Evolutionary conservation across 495 filamentous ascomycete species (phyloP), one percentile per base, ranked within the genome.

Genomic region (Lindgomyces ingoldianus): DNA sequence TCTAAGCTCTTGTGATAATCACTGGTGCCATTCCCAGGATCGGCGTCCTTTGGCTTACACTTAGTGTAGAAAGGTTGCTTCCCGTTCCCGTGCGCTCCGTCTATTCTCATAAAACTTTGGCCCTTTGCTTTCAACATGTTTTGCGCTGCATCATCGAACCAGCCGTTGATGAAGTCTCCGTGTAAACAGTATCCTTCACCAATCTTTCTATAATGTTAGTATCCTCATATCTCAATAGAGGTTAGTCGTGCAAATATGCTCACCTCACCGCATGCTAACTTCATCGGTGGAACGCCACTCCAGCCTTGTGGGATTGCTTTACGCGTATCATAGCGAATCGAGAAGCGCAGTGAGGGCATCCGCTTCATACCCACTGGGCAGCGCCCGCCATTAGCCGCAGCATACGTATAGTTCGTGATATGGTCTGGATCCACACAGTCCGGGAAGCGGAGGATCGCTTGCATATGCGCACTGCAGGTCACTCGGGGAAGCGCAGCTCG

Each of bases 131-230:
- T 63, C 25, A 63, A 12, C 39, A 63, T 19, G 22, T 63, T 63
- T 27, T n/a, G 9, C 25, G 22, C 21, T 25, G 60, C 60, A 24
- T 63, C 60, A 18, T 63, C 60, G 30, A 56, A 63, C 60, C 60
- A 63, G 10, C 60, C 60, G 22, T 63, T 63, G 27, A 63, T 56
- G 39, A 63, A 63, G n/a, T 63, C 60, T 21, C 60, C 60, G 52
- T 63, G 60, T 39, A 63, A 63, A 44, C 60, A 63, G 29, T 63
- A 63, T 25, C 60, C 60, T 14, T 63, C 60, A 27, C 60, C 60
- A 22, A 63, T 56, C 60, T 63, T 36, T 8, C 44, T 19, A 45
- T 16, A 18, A 36, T 4, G 21, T 59, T 14, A 25, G 44, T 49
- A 16, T 11, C 16, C 26, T 29, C 1, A 24, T 39, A 44, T n/a